Conservation (phyloP, 305 asterid genomes). For the Fraxinus albicans region DNA sequence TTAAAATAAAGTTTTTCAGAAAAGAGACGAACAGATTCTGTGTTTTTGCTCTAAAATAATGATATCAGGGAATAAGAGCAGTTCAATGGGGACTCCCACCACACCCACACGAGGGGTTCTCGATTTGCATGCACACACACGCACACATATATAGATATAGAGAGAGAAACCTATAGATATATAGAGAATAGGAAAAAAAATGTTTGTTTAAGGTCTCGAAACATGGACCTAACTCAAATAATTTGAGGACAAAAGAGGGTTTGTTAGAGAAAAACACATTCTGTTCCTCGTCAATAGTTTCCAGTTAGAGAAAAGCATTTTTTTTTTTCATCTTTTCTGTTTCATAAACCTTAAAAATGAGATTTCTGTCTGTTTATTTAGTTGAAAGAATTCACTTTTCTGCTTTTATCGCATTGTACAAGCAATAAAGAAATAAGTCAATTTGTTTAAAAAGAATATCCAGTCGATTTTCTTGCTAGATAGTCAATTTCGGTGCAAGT, state of each 20-base stretch:
- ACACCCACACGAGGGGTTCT: slow-evolving; percentile 1
- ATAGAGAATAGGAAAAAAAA: not conserved
- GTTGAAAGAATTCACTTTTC: not conserved
- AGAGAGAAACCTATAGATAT: not conserved
- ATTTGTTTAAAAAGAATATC: not conserved
- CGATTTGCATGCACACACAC: not conserved
- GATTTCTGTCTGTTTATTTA: not conserved
- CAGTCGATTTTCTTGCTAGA: not conserved
- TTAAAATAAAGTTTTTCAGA: not conserved
- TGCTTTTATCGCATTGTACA: not conserved
- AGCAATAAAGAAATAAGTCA: not conserved
- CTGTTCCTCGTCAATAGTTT: not conserved
- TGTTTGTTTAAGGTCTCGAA: not conserved
- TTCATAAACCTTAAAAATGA: not conserved
- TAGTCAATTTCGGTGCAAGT: not conserved
- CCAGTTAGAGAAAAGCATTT: not conserved
- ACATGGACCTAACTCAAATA: not conserved
- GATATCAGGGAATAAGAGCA: not conserved
- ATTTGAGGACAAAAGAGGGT: not conserved
- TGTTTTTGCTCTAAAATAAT: not conserved
- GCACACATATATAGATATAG: not conserved
- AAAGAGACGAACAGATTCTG: not conserved
- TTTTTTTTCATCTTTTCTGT: not conserved
- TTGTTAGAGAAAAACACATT: not conserved
- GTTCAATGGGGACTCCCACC: not conserved